Percentiles rank a stretch among this genome's conserved stretches.
Evolutionary conservation across 768 basidiomycete species (phyloP).

Genomic region (Mycena epipterygia): DNA sequence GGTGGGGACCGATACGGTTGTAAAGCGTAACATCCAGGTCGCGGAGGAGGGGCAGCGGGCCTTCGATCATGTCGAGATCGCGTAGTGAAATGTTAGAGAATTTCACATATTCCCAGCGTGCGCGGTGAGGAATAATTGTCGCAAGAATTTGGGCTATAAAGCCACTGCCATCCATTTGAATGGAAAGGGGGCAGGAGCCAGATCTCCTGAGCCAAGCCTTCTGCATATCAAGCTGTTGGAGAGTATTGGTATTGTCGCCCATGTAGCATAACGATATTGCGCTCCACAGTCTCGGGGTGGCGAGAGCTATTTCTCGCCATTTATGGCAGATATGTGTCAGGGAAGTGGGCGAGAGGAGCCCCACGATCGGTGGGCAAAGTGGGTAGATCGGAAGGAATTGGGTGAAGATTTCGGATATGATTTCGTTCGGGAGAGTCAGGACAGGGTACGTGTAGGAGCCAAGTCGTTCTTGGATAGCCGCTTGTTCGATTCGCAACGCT

Average conservation of each 20-base stretch:
- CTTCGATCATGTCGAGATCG: background rate
- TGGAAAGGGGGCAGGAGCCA: background rate
- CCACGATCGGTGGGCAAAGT: background rate
- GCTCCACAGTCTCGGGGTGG: slow-evolving; percentile 14
- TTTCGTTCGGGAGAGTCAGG: slow-evolving; percentile 3
- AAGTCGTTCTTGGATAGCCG: too few species aligned
- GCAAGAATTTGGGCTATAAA: background rate
- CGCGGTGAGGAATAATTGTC: background rate
- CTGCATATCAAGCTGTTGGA: background rate
- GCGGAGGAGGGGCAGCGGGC: background rate
- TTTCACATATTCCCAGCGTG: background rate
- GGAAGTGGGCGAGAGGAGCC: background rate
- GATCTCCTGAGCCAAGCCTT: slow-evolving; percentile 9
- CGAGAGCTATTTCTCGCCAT: background rate
- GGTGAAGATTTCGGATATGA: slow-evolving; percentile 13
- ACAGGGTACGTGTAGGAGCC: too few species aligned
- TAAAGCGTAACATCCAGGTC: background rate
- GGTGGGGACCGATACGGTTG: too few species aligned
- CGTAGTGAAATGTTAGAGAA: too few species aligned
- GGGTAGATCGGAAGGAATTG: slow-evolving; percentile 14
- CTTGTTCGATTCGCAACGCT: too few species aligned
- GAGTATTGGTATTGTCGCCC: background rate
- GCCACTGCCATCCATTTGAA: too few species aligned
- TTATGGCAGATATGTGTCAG: slow-evolving; percentile 1
- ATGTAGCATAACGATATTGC: background rate